Evolutionary conservation across 1,139 yeast species (phyloP).

Genomic region (Yamadazyma dendronema): DNA sequence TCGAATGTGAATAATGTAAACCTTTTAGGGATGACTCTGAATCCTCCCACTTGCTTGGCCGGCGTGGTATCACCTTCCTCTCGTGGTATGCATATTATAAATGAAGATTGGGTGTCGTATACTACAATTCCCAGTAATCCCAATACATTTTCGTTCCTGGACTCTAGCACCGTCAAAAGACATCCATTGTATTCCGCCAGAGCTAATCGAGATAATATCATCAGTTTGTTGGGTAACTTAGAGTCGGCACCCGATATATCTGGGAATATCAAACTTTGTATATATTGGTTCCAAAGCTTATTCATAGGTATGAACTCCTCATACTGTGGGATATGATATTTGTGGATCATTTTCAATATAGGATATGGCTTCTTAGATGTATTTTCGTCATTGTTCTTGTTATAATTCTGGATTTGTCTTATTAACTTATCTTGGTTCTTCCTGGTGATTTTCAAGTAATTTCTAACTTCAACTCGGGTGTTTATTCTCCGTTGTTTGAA

Average conservation of each 20-base stretch:
- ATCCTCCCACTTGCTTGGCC: constrained; percentile 46
- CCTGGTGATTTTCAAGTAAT: constrained; percentile 38
- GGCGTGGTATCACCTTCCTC: constrained; percentile 27
- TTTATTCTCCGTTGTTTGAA: constrained; percentile 21
- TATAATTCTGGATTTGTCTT: constrained; percentile 30
- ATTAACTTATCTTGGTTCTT: constrained; percentile 37
- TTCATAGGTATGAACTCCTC: constrained; percentile 54
- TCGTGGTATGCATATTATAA: constrained; percentile 61
- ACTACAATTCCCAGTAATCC: constrained; percentile 78
- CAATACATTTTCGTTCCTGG: constrained; percentile 55
- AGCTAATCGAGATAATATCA: constrained; percentile 56
- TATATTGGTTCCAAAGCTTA: constrained; percentile 62
- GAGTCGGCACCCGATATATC: constrained; percentile 17
- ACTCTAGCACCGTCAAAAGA: constrained; percentile 53
- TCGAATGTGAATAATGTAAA: constrained; percentile 60
- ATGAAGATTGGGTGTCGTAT: constrained; percentile 82
- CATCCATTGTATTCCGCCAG: constrained; percentile 89
- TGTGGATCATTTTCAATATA: constrained; percentile 27
- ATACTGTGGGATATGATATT: constrained; percentile 46
- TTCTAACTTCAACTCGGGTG: constrained; percentile 47
- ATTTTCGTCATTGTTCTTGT: constrained; percentile 10
- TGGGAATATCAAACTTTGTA: constrained; percentile 49
- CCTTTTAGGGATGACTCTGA: constrained; percentile 57
- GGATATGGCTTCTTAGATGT: constrained; percentile 21
- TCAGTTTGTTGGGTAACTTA: constrained; percentile 26